Base-by-base conservation (phyloP, 2,329 filamentous ascomycete species). In the Chaetomiaceae sp. region DNA sequence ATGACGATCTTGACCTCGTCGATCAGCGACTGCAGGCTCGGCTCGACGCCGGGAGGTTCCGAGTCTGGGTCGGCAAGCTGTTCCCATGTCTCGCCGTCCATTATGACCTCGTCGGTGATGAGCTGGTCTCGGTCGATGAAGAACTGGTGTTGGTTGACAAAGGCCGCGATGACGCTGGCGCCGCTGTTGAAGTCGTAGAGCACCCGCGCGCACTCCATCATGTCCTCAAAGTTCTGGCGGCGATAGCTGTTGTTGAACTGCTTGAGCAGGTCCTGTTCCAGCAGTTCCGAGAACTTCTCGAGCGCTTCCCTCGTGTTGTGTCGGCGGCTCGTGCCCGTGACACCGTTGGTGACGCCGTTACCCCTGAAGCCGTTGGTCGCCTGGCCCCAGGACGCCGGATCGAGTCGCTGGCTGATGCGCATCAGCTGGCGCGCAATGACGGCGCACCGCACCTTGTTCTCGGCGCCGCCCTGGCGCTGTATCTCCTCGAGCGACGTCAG, bases 91-190 rank as follows among this genome's bases (percentile, higher is more conserved):
- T 89, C 81, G 51, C 77, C 79, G 60, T 93, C 88, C 12, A 81
- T 79, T 3, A 78, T 79, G 14, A 95, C 82, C 66, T 96, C 91
- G 62, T 96, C 91, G 0, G 86, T 87, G 44, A 96, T 85, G 51
- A 99, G 75, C 67, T 97, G 92, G 59, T 90, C 93, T 21, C 91
- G 80, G 65, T 97, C 93, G 64, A 99, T 96, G 71, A 99, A 99
- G 77, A 99, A 99, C 64, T 96, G 90, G 70, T 99, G 95, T 68
- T 99, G 93, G 65, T 99, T 99, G 64, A 99, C 92, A 68, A 97
- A 99, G 10, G 92, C 78, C 13, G 89, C 92, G 68, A 96, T 95
- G 53, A 97, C 93, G 66, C 91, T 97, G 51, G 89, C 84, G 45
- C 93, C 93, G 46, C 93, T 90, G 67, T 92, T 96, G 76, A 99